Base-by-base conservation (phyloP, 768 basidiomycete genomes). In the Chlorophyllum brunneum region DNA sequence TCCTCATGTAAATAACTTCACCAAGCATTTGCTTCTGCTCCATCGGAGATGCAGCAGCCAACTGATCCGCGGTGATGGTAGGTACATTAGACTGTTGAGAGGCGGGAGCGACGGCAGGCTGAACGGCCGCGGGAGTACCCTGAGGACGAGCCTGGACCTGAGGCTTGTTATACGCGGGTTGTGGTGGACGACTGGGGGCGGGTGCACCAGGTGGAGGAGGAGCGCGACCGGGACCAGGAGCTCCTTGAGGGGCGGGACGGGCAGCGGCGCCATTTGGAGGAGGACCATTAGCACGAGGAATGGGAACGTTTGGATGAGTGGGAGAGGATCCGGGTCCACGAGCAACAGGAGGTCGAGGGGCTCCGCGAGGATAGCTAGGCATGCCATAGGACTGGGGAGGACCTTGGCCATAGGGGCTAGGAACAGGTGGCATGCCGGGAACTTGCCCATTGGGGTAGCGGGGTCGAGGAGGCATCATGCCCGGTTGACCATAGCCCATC, bases 1-100 rank as follows among this genome's bases (percentile, higher is more conserved):
- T 95, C 66, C 83, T 87, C 81, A 95, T 86, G 74, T 98, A 98
- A 60, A 98, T 83, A 44, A 89, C 83, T 73, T 99, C 97, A 60
- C 97, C 97, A 42, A 99, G 79, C 88, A 98, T 93, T 70, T 99
- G 97, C 79, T 99, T 99, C 82, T 98, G 94, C 70, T 98, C 95
- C 63, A 83, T 77, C 18, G 91, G 73, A 42, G 80, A 83, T 54
- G 91, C 79, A 54, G 73, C 69, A 20, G 85, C 71, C 37, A 77
- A 74, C 16, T 78, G 78, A 54, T 77, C 65, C 47, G 78, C 63
- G 33, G 74, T 75, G 56, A 82, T 65, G 8, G 67, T 65, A n/a
- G 78, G 68, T 41, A 71, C 68, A 30, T 76, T 70, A 40, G 71
- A 53, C 15, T 65, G 69, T 7, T 71, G 63, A 10, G 67, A 47